phyloP scores from a whole-genome alignment of 106 monocot genomes.

The Apostasia ramifera region DNA sequence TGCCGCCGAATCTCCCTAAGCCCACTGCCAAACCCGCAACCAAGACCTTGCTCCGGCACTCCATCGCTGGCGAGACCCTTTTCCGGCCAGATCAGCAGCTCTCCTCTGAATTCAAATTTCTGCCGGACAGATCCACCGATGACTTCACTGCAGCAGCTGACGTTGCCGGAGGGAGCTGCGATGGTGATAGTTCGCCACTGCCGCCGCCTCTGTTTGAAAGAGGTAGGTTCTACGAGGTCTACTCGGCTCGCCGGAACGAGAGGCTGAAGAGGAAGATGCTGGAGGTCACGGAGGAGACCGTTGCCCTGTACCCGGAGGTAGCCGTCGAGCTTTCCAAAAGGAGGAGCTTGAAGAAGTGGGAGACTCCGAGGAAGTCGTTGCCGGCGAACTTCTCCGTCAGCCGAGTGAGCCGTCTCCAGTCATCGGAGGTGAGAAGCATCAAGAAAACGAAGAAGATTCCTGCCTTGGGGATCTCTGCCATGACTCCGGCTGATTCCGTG shows the following conservation, averaged over 20 bases:
- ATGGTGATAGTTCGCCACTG: too few species aligned
- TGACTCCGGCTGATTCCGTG: constrained; percentile 3
- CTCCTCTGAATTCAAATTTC: constrained; percentile 20
- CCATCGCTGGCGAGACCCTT: constrained; percentile 8
- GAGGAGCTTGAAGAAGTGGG: constrained; percentile 23
- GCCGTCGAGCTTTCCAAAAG: constrained; percentile 40
- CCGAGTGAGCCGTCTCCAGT: constrained; percentile 22
- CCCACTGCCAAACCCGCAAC: constrained; percentile 12
- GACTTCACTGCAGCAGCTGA: not conserved
- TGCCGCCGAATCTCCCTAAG: constrained; percentile 7
- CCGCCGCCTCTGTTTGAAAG: constrained; percentile 39
- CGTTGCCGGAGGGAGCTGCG: not conserved
- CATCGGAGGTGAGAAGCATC: constrained; percentile 26
- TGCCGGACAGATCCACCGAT: constrained; percentile 18
- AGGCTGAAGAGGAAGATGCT: constrained; percentile 48
- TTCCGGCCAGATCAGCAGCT: constrained; percentile 10
- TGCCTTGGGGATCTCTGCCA: not conserved
- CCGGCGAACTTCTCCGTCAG: constrained; percentile 30
- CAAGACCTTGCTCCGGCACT: constrained; percentile 11
- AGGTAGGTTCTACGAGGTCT: constrained; percentile 56
- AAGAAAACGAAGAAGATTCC: constrained; percentile 40
- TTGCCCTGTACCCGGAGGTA: constrained; percentile 25
- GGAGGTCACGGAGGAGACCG: constrained; percentile 15
- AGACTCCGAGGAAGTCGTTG: constrained; percentile 25
- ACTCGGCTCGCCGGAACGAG: constrained; percentile 57